phyloP scores from a whole-genome alignment of 192 early-diverging fungal genomes.

The Chytriomyces sp. region DNA sequence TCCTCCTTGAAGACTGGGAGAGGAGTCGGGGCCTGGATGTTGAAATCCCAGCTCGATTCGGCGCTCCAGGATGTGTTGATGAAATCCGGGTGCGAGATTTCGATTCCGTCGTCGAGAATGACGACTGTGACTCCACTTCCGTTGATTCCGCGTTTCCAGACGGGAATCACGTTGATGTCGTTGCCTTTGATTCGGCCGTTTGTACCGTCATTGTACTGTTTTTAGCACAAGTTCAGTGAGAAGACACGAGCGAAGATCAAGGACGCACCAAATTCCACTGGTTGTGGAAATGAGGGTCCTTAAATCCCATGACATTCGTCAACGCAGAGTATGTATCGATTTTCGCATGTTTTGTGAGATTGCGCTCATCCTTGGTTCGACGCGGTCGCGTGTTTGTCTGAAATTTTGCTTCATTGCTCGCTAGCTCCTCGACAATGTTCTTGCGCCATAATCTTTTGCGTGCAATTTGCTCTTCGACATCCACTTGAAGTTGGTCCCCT shows the following conservation, averaged over 20 bases:
- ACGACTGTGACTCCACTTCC: constrained; percentile 85
- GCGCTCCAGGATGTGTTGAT: constrained; percentile 47
- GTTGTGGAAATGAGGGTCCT: constrained; percentile 68
- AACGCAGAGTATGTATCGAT: too few species aligned
- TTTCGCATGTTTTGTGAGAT: too few species aligned
- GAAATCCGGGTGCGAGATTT: constrained; percentile 83
- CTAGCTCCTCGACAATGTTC: constrained; percentile 20
- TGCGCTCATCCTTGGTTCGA: not conserved
- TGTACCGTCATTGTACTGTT: constrained; percentile 48
- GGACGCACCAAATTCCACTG: constrained; percentile 81
- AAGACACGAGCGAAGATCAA: constrained; percentile 1
- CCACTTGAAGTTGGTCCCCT: not conserved
- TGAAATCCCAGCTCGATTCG: constrained; percentile 12
- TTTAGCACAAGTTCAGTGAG: not conserved
- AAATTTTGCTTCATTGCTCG: not conserved
- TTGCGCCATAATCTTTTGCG: constrained; percentile 41
- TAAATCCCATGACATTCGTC: constrained; percentile 40
- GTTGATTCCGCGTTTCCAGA: constrained; percentile 88
- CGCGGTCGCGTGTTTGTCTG: not conserved
- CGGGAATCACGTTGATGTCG: constrained; percentile 92
- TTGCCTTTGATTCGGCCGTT: constrained; percentile 51
- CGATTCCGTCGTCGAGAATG: constrained; percentile 94
- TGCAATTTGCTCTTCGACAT: constrained; percentile 35
- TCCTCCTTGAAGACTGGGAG: constrained; percentile 60
- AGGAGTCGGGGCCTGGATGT: not conserved